Conservation (phyloP, 495 filamentous ascomycete genomes). For the Lasiosphaeris hirsuta region DNA sequence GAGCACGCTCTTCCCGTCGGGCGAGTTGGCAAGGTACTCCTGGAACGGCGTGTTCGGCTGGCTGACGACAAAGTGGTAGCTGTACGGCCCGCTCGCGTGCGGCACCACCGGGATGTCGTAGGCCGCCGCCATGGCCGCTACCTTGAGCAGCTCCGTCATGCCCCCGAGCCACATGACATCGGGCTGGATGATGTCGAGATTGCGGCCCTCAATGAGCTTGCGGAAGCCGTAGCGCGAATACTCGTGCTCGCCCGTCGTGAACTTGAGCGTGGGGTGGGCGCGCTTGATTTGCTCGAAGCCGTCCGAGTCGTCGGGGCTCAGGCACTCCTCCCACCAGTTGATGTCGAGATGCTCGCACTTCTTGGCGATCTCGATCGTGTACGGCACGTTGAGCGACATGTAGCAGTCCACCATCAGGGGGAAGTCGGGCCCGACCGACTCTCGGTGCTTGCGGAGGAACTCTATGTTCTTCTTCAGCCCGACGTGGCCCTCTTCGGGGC, state of each 20-base stretch:
- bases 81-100: constrained; percentile 87
- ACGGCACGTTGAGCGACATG: constrained; percentile 88
- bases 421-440: constrained; percentile 81
- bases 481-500: constrained; percentile 77
- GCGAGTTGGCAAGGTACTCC: constrained; percentile 88
- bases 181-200: constrained; percentile 88
- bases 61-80: constrained; percentile 90
- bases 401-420: constrained; percentile 95
- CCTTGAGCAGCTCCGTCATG: constrained; percentile 85
- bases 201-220: constrained; percentile 86
- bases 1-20: constrained; percentile 81
- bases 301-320: constrained; percentile 85
- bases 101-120: constrained; percentile 95
- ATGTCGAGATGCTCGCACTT: constrained; percentile 77
- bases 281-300: constrained; percentile 84
- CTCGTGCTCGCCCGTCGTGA: constrained; percentile 94
- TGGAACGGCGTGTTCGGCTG: constrained; percentile 90
- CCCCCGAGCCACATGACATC: constrained; percentile 97
- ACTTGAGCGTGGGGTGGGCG: constrained; percentile 85
- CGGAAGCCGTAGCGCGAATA: constrained; percentile 91
- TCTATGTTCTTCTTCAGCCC: constrained; percentile 85
- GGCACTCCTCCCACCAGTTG: constrained; percentile 95
- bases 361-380: constrained; percentile 86
- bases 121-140: constrained; percentile 81
- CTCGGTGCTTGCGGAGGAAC: constrained; percentile 79